Evolutionary conservation across 1,139 yeast genomes (phyloP).

Genomic region (Kurtzmaniella quercitrusa): DNA sequence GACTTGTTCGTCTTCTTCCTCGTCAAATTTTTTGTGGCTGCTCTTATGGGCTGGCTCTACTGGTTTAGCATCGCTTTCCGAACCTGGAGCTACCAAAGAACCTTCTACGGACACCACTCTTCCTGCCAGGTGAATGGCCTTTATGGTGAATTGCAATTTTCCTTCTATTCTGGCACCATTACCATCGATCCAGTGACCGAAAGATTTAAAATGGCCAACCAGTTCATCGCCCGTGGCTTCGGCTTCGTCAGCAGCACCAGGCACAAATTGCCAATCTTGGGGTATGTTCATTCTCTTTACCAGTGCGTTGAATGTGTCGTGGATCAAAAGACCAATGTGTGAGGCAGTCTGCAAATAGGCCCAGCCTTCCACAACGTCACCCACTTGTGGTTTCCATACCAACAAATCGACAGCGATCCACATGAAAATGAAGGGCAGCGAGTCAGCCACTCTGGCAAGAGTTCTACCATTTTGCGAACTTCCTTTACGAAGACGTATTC

Average conservation of each 20-base stretch:
- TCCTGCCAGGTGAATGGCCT: constrained; percentile 71
- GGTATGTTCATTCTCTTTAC: constrained; percentile 86
- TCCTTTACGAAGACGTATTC: constrained; percentile 42
- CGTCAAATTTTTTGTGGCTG: constrained; percentile 45
- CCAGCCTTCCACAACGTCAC: constrained; percentile 82
- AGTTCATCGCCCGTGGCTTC: constrained; percentile 20
- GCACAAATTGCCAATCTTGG: constrained; percentile 73
- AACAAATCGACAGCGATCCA: constrained; percentile 86
- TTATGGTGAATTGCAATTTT: constrained; percentile 69
- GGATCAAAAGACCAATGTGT: constrained; percentile 85
- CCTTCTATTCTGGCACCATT: constrained; percentile 75
- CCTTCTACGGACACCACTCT: constrained; percentile 85
- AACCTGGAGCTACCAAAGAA: constrained; percentile 63
- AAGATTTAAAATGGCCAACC: constrained; percentile 39
- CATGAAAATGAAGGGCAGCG: constrained; percentile 82
- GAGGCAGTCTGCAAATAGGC: constrained; percentile 92
- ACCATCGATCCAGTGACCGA: constrained; percentile 86
- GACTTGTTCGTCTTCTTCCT: constrained; percentile 17
- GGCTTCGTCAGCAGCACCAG: constrained; percentile 65
- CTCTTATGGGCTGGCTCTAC: constrained; percentile 19
- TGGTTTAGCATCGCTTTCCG: constrained; percentile 54
- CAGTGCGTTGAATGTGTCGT: constrained; percentile 93
- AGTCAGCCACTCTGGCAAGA: constrained; percentile 64
- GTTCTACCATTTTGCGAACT: constrained; percentile 30
- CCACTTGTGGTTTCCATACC: constrained; percentile 85